phyloP scores from a whole-genome alignment of 306 rosid genomes.

The Quercus gilva region DNA sequence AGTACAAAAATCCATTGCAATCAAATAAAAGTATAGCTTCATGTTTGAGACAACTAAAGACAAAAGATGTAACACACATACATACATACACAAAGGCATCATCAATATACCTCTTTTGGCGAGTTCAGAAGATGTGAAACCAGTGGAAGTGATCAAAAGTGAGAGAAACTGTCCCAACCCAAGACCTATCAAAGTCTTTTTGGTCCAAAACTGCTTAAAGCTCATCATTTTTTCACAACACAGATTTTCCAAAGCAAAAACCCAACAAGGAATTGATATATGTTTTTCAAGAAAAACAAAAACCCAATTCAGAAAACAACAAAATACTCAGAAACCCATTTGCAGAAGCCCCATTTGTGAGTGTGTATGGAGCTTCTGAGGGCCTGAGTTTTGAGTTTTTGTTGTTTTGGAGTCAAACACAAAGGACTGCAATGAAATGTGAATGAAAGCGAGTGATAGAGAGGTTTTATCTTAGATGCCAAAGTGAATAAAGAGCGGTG shows the following conservation, averaged over 20 bases:
- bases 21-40: background rate
- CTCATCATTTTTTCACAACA: conserved; percentile 25
- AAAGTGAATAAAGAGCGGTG: background rate
- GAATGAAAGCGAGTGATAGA: background rate
- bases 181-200: conserved; percentile 68
- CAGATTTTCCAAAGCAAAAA: background rate
- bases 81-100: background rate
- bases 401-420: background rate
- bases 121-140: conserved; percentile 78
- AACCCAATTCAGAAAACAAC: background rate
- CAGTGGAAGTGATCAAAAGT: conserved; percentile 84
- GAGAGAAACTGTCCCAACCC: conserved; percentile 94
- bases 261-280: background rate
- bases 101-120: conserved; percentile 64
- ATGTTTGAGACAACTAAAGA: background rate
- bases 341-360: background rate
- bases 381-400: background rate
- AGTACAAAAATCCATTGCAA: background rate
- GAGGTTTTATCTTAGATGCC: background rate
- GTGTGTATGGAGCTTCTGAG: background rate
- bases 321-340: background rate
- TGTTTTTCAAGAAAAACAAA: background rate
- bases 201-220: conserved; percentile 45
- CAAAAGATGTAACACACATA: background rate
- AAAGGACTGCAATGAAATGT: background rate